phyloP scores from a whole-genome alignment of 257 asterid species.

The Anisodus acutangulus region DNA sequence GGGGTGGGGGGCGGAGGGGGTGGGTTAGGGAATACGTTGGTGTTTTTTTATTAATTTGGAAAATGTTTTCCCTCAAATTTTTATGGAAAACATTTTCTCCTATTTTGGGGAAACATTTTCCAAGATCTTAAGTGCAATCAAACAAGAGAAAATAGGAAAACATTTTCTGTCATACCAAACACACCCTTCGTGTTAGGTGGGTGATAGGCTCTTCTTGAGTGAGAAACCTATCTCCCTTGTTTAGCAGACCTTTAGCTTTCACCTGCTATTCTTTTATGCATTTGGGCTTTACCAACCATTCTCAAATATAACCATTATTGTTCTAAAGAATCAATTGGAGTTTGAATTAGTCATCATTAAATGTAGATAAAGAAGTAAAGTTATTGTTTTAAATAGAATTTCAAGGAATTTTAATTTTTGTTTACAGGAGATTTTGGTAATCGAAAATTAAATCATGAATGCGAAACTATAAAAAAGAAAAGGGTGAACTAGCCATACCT shows the following conservation, averaged over 20 bases:
- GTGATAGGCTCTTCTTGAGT: not conserved
- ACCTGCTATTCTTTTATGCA: slow-evolving; percentile 16
- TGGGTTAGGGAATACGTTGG: too few relatives aligned
- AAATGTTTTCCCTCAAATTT: too few relatives aligned
- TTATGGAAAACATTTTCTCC: too few relatives aligned
- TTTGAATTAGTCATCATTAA: not conserved
- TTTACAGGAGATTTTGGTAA: not conserved
- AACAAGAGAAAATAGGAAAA: too few relatives aligned
- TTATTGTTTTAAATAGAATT: not conserved
- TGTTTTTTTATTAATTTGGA: too few relatives aligned
- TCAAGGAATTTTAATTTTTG: not conserved
- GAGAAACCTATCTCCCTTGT: not conserved
- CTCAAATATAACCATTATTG: not conserved
- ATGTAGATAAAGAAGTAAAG: not conserved
- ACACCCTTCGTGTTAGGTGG: not conserved
- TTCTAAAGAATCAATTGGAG: not conserved
- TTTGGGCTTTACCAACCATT: not conserved
- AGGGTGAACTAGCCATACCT: slow-evolving; percentile 1
- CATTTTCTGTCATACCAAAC: too few relatives aligned
- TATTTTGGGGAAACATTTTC: too few relatives aligned
- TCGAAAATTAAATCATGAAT: slow-evolving; percentile 10
- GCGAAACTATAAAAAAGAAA: not conserved
- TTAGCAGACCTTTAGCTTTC: not conserved
- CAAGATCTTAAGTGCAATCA: too few relatives aligned
- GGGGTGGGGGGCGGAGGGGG: too few relatives aligned